phyloP scores from a whole-genome alignment of 2,329 filamentous ascomycete species.

The Diaporthe longicolla region DNA sequence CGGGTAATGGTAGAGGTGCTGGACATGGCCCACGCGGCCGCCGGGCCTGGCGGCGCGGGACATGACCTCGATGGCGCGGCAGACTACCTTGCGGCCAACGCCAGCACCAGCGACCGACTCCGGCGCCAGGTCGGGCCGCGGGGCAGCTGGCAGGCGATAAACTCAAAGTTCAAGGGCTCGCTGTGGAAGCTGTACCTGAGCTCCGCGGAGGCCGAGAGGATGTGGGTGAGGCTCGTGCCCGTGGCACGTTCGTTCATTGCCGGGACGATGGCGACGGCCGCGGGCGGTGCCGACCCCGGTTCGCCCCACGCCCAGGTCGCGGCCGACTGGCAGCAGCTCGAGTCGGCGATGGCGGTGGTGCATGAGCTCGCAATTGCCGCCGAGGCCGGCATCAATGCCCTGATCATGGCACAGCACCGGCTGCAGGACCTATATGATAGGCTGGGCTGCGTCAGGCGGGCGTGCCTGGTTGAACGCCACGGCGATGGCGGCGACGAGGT shows the following conservation, averaged over 20 bases:
- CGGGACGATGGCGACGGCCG: background rate
- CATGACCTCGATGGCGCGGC: background rate
- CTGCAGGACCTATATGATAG: background rate
- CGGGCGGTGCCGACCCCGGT: background rate
- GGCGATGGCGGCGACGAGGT: background rate
- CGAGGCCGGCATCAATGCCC: background rate
- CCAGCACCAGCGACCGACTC: background rate
- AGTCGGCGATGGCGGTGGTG: background rate
- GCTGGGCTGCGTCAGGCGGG: conserved; percentile 2
- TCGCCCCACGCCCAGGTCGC: background rate
- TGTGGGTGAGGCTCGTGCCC: background rate
- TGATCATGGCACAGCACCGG: background rate
- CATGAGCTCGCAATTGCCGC: background rate
- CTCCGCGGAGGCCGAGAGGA: background rate
- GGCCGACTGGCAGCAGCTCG: background rate
- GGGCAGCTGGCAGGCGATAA: background rate
- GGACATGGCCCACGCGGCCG: background rate
- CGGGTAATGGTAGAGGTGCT: background rate
- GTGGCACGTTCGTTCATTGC: background rate
- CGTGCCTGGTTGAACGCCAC: background rate
- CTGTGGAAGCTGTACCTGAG: background rate
- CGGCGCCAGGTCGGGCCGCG: background rate
- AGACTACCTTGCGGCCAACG: background rate
- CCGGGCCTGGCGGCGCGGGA: background rate
- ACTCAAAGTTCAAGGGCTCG: background rate